Percentiles rank a stretch among this genome's conserved stretches.
phyloP scores from a whole-genome alignment of 352 stramenopile species.

The Phytophthora sojae region DNA sequence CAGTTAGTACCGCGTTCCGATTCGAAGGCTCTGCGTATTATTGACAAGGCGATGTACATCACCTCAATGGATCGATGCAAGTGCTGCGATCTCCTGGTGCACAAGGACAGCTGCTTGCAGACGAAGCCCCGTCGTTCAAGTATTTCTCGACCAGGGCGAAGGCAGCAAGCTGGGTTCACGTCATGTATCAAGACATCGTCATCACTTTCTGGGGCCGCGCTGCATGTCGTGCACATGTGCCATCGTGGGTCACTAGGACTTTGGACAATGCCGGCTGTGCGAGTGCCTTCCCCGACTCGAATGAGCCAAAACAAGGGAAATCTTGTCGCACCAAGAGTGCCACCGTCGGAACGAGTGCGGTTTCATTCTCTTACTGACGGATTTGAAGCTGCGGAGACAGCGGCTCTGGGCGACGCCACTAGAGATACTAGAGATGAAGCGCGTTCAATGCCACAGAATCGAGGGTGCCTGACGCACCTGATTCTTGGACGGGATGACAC shows the following conservation, averaged over 20 bases:
- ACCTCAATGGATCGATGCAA: conserved; percentile 64
- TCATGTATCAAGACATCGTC: conserved; percentile 41
- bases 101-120: conserved; percentile 20
- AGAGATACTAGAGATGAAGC: conserved; percentile 3
- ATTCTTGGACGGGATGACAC: conserved; percentile 53
- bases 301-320: conserved; percentile 13
- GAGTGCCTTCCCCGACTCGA: conserved; percentile 13
- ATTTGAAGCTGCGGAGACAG: conserved; percentile 27
- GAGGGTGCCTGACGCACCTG: conserved; percentile 48
- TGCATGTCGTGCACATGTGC: conserved; percentile 70
- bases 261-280: conserved; percentile 50
- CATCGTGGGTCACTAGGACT: conserved; percentile 56
- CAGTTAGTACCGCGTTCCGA: conserved; percentile 83
- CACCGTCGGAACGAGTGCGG: conserved; percentile 12
- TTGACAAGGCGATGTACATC: conserved; percentile 64
- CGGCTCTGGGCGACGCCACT: conserved; percentile 4
- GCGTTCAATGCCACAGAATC: not conserved
- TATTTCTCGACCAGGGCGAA: conserved; percentile 16
- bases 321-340: conserved; percentile 23
- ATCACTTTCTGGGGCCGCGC: not conserved
- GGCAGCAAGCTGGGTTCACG: conserved; percentile 53
- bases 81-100: conserved; percentile 45
- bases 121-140: not conserved
- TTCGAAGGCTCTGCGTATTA: conserved; percentile 60
- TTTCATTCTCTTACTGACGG: conserved; percentile 43